Base-by-base conservation (phyloP, 1,284 basidiomycete genomes). In the Crepidotus sp. region DNA sequence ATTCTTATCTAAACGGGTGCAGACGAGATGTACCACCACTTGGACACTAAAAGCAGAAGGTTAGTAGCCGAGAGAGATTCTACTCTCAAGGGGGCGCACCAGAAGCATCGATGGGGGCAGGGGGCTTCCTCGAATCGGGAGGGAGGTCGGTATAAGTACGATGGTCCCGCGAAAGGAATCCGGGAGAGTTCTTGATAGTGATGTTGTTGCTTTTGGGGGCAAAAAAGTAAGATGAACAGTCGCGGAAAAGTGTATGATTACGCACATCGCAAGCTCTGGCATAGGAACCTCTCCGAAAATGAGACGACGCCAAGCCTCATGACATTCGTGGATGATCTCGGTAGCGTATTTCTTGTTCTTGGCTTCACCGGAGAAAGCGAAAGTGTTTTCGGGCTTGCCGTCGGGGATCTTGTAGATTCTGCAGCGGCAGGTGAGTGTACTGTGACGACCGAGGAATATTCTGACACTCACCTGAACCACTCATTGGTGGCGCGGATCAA, bases 311-410 rank as follows among this genome's bases (percentile, higher is more conserved):
- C 96, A 99, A 36, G 95, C 90, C 68, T 98, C 95, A 66, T 98
- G 87, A 71, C 91, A 95, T 69, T 99, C 96, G 68, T 95, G 91
- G 60, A 99, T 87, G 69, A 98, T 94, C 70, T 98, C 95, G 42
- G 87, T 91, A 40, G 96, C 96, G 66, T 98, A 99, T 67, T 94
- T 94, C 76, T 94, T 95, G 78, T 96, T 96, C 77, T 98, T 99
- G 55, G 95, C 95, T 73, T 99, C 96, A 48, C 96, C 96, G 45
- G 91, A 95, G 81, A 99, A 99, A 22, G 96, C 96, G 59, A 99
- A 99, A 59, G 89, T 84, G 73, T 98, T 97, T 71, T 98, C 94
- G 58, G 91, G 88, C 83, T 98, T 98, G 60, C 94, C 95, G 65
- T 99, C 95, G 63, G 95, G 84, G 60, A 89, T 89, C 69, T 98